Evolutionary conservation across 768 basidiomycete species (phyloP).

Genomic region (Kondoa malvinella): DNA sequence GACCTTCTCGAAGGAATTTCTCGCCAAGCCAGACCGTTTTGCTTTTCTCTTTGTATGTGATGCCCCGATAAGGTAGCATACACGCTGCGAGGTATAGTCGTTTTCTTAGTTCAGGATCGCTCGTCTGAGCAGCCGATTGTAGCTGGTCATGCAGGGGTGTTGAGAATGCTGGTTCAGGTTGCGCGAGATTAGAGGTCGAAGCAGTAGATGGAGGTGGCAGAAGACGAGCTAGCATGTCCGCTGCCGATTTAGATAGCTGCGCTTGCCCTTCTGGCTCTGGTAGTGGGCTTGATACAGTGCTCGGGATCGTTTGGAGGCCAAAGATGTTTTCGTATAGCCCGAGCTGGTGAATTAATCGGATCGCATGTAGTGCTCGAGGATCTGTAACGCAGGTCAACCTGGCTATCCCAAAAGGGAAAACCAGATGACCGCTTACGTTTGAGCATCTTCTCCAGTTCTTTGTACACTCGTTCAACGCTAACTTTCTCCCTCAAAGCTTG

Average conservation of each 20-base stretch:
- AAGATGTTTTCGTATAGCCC: slow-evolving; percentile 44
- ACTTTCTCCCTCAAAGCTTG: slow-evolving; percentile 53
- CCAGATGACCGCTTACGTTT: slow-evolving; percentile 44
- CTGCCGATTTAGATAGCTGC: background rate
- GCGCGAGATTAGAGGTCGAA: background rate
- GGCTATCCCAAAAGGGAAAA: background rate
- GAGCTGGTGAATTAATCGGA: slow-evolving; percentile 57
- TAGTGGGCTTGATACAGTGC: slow-evolving; percentile 15
- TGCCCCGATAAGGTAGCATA: slow-evolving; percentile 50
- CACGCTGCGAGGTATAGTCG: slow-evolving; percentile 62
- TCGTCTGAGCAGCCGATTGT: background rate
- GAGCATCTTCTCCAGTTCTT: slow-evolving; percentile 87
- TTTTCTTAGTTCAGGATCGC: slow-evolving; percentile 25
- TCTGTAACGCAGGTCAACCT: slow-evolving; percentile 35
- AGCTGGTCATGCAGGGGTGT: slow-evolving; percentile 13
- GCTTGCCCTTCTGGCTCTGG: slow-evolving; percentile 11
- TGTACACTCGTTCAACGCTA: slow-evolving; percentile 74
- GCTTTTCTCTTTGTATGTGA: slow-evolving; percentile 51
- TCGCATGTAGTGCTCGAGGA: slow-evolving; percentile 52
- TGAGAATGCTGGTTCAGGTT: slow-evolving; percentile 2
- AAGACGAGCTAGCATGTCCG: background rate
- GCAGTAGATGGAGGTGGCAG: background rate
- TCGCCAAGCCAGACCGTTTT: slow-evolving; percentile 46
- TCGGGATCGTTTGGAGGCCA: slow-evolving; percentile 16
- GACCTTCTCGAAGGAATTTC: slow-evolving; percentile 58